These are phyloP conservation scores for Ascochyta koolunga DNA, from an alignment of 2,329 filamentous ascomycete species.

Conservation along the genomic window DNA sequence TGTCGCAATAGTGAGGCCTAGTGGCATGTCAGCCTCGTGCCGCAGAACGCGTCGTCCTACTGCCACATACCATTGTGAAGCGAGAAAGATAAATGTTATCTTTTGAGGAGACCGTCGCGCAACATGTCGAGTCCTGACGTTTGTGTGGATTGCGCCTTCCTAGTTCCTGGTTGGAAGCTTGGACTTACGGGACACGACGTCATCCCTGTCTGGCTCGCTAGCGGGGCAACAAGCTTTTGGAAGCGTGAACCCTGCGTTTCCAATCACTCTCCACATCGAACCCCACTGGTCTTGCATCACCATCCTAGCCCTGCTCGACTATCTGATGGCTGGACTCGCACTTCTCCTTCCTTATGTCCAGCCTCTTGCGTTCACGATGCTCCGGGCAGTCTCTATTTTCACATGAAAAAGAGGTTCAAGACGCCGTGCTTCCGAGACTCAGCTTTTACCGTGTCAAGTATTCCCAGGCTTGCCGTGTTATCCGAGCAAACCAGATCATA, in stretches of 20 bases:
- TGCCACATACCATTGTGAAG: conserved; percentile 1
- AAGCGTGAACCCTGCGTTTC: conserved; percentile 16
- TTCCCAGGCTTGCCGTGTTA: conserved; percentile 13
- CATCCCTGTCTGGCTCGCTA: conserved; percentile 15
- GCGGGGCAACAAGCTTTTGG: conserved; percentile 17
- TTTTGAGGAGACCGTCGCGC: conserved; percentile 7
- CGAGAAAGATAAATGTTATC: background rate
- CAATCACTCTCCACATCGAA: conserved; percentile 2
- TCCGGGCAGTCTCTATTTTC: background rate
- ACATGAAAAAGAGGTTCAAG: background rate
- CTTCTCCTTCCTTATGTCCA: background rate
- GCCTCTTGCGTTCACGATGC: background rate
- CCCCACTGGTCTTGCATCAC: background rate
- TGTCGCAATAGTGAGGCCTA: conserved; percentile 72
- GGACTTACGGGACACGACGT: conserved; percentile 15
- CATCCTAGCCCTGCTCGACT: background rate
- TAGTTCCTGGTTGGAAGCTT: conserved; percentile 15
- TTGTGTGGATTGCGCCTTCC: conserved; percentile 8
- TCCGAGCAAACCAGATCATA: background rate
- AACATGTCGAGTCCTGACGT: conserved; percentile 14
- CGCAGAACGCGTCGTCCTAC: background rate
- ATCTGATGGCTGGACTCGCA: background rate
- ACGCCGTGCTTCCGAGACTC: conserved; percentile 2
- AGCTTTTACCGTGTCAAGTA: conserved; percentile 4
- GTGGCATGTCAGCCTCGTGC: background rate